Conservation (phyloP, 495 filamentous ascomycete genomes). For the Penicillium roqueforti region DNA sequence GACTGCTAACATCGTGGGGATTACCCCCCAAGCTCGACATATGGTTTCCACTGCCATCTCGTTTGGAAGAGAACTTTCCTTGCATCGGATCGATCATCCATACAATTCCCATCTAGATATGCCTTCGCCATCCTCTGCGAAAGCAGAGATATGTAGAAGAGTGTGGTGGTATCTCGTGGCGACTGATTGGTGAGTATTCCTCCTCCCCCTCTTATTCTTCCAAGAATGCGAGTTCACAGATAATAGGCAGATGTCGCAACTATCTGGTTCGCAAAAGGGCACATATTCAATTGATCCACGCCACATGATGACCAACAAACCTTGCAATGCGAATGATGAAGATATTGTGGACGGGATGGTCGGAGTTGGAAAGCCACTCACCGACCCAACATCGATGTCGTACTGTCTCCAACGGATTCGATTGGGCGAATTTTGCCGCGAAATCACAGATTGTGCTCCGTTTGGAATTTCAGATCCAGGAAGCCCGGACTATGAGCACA, state of each 20-base stretch:
- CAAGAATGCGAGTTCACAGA: background rate
- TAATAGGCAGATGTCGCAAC: constrained; percentile 36
- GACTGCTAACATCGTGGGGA: constrained; percentile 37
- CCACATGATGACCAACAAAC: constrained; percentile 43
- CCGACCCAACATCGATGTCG: constrained; percentile 42
- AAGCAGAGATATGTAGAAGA: constrained; percentile 41
- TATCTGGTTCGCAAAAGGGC: constrained; percentile 34
- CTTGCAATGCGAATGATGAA: constrained; percentile 44
- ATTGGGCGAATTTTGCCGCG: constrained; percentile 42
- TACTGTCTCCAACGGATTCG: constrained; percentile 44
- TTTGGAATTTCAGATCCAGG: constrained; percentile 13
- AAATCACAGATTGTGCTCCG: constrained; percentile 37
- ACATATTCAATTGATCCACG: constrained; percentile 38
- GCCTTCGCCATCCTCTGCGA: constrained; percentile 16
- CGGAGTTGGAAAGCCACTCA: constrained; percentile 25
- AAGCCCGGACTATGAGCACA: constrained; percentile 13
- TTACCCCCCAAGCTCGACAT: constrained; percentile 30
- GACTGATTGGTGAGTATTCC: constrained; percentile 40
- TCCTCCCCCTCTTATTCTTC: background rate
- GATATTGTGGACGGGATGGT: constrained; percentile 37
- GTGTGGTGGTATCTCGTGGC: constrained; percentile 49
- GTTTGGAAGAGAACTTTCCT: constrained; percentile 33
- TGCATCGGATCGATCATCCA: constrained; percentile 43
- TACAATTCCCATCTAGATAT: constrained; percentile 11
- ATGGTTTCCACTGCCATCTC: constrained; percentile 30